Evolutionary conservation across 345 rosid species (phyloP).

Genomic region (Eucalyptus pauciflora): DNA sequence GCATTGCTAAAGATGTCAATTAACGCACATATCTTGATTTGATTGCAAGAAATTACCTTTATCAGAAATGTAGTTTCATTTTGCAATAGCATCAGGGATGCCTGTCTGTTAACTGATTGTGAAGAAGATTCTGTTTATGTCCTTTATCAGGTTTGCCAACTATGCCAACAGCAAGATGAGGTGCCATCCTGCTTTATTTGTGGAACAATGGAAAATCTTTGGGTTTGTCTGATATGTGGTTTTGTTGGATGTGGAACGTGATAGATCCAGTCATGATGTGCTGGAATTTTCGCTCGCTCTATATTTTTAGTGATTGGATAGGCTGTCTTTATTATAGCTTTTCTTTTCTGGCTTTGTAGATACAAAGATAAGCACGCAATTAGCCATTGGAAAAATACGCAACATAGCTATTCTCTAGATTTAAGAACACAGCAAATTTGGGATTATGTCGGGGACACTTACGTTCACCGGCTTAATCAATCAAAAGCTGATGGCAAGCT

Average conservation of each 20-base stretch:
- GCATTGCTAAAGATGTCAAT: not conserved
- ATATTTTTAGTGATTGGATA: not conserved
- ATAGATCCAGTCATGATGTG: not conserved
- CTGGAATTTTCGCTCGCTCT: too few relatives aligned
- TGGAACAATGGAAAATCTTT: constrained; percentile 65
- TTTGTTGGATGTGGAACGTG: constrained; percentile 96
- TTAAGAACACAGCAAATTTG: constrained; percentile 83
- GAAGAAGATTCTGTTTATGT: not conserved
- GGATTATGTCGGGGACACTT: constrained; percentile 94
- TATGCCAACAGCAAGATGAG: constrained; percentile 89
- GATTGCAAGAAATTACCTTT: not conserved
- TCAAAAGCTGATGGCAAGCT: constrained; percentile 76
- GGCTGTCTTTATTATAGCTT: not conserved
- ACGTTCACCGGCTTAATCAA: constrained; percentile 87
- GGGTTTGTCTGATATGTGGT: constrained; percentile 92
- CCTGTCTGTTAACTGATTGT: not conserved
- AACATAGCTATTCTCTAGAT: constrained; percentile 89
- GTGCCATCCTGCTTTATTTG: constrained; percentile 68
- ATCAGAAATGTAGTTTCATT: not conserved
- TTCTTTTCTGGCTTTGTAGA: constrained; percentile 11
- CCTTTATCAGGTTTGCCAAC: constrained; percentile 54
- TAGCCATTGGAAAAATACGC: constrained; percentile 83
- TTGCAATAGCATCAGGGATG: not conserved
- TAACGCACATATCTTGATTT: not conserved
- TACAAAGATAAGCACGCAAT: constrained; percentile 92